Evolutionary conservation across 176 grass and related monocot species (phyloP).

Genomic region (Zizania latifolia): DNA sequence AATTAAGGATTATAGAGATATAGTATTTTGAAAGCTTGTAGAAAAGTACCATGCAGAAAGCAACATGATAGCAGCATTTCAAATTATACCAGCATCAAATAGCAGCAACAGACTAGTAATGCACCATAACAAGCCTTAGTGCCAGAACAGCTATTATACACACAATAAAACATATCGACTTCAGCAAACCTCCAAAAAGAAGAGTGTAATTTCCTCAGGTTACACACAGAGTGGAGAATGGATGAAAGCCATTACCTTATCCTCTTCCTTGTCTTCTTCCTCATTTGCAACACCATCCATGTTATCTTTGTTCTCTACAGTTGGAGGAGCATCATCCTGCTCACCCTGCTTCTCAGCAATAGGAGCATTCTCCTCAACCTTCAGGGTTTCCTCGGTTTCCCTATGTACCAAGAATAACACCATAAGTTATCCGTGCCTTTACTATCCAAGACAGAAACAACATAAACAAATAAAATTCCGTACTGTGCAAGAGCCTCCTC

Average conservation of each 20-base stretch:
- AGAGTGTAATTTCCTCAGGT: not conserved
- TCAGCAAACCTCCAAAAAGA: not conserved
- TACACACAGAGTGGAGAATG: not conserved
- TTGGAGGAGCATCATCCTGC: conserved; percentile 24
- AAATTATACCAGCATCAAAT: not conserved
- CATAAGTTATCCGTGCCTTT: not conserved
- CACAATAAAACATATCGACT: not conserved
- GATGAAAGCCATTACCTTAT: conserved; percentile 44
- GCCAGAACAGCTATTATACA: not conserved
- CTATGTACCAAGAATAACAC: conserved; percentile 19
- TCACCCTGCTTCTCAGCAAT: conserved; percentile 44
- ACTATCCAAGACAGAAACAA: not conserved
- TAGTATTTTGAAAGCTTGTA: not conserved
- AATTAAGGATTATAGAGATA: not conserved
- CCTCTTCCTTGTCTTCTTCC: conserved; percentile 78
- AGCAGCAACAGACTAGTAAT: not conserved
- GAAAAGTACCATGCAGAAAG: not conserved
- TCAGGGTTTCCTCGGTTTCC: conserved; percentile 52
- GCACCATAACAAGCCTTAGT: not conserved
- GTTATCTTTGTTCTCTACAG: conserved; percentile 43
- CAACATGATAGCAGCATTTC: not conserved
- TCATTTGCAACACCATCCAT: conserved; percentile 47
- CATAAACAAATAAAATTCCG: not conserved
- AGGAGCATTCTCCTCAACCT: conserved; percentile 44
- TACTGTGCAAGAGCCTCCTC: conserved; percentile 64